Base-by-base conservation (phyloP, 148 eudicot species). In the Oxyria digyna region DNA sequence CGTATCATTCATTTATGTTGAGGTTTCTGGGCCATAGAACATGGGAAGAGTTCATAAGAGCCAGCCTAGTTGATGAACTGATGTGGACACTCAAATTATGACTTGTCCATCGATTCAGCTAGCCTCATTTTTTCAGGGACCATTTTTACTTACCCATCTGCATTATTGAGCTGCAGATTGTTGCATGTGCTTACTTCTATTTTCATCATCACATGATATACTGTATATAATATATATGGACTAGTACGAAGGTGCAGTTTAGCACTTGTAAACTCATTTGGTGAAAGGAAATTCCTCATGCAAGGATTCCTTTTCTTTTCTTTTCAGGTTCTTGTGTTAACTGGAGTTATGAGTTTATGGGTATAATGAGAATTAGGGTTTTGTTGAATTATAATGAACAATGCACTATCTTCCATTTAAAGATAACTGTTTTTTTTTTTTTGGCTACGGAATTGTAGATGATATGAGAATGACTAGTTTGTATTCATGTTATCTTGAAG, bases 21-120 rank as follows among this genome's bases (percentile, higher is more conserved):
- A 46, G 29, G 37, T 31, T 59, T 59, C n/a, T 59, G 38, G 65
- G 65, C 65, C 65, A 29, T 59, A 29, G 65, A 59, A 59, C 65
- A 59, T 59, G 65, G 37, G 62, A 9, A 12, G 31, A 9, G 62
- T 26, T 6, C 52, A 46, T 46, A 46, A 46, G 52, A 46, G 23
- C 52, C 23, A 46, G 52, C 52, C 52, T 46, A 46, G 52, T 46
- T 46, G 52, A 59, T 29, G 14, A 59, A 6, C 35, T 59, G 65
- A 11, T n/a, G 65, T 57, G 27, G 64, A 57, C 35, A 57, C 12
- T 27, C 64, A 27, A 57, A 46, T 46, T 5, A 46, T 14, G 52
- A 46, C 52, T 6, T 46, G 52, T 46, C 52, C 0, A n/a, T 46
- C 52, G 0, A 46, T 46, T 20, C 37, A 27, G 6, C 65, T 15